Evolutionary conservation across 192 early-diverging fungal genomes (phyloP).

Genomic region (Spinellus fusiger): DNA sequence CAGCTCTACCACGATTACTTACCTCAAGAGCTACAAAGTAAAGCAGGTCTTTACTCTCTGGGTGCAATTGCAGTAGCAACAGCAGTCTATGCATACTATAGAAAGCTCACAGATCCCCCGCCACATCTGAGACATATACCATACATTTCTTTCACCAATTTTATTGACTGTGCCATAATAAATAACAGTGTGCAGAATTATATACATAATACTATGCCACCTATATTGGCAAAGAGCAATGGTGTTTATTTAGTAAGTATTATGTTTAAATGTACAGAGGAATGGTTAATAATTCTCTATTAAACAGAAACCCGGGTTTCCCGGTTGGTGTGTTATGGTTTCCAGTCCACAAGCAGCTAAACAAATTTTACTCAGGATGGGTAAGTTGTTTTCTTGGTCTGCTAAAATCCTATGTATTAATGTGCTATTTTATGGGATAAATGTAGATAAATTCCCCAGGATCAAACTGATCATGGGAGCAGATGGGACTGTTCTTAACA

Average conservation of each 20-base stretch:
- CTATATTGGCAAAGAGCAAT: no score
- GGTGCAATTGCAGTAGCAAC: no score
- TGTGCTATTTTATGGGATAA: background rate
- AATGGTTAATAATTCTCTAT: no score
- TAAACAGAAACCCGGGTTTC: background rate
- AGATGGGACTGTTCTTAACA: background rate
- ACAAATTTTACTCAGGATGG: constrained; percentile 4
- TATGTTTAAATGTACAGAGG: no score
- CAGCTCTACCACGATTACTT: no score
- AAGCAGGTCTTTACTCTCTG: no score
- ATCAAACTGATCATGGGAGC: background rate
- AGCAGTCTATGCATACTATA: no score
- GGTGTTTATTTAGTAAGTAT: no score
- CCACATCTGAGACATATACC: background rate
- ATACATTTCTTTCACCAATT: background rate
- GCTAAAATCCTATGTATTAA: background rate
- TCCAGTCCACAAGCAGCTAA: background rate
- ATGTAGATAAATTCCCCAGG: constrained; percentile 13
- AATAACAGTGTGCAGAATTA: background rate
- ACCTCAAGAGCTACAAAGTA: no score
- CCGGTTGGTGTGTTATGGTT: background rate
- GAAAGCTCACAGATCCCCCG: background rate
- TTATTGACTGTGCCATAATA: background rate
- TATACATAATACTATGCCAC: background rate
- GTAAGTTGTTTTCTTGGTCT: background rate